Evolutionary conservation across 2,329 filamentous ascomycete genomes (phyloP).

Genomic region (Fusarium virguliforme): DNA sequence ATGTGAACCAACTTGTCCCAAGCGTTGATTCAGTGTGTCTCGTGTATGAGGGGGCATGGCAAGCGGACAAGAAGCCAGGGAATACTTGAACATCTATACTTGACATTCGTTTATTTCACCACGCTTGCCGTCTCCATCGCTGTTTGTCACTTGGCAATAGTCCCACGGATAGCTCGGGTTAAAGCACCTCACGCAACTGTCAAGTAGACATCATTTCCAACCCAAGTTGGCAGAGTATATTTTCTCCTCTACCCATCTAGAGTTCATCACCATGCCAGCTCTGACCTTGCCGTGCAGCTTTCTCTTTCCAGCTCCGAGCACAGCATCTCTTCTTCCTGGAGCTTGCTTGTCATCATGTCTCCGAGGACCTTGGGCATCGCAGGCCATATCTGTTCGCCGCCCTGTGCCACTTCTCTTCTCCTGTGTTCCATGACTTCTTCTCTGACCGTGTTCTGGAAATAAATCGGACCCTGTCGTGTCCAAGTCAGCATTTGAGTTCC

Average conservation of each 20-base stretch:
- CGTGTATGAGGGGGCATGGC: too few relatives aligned
- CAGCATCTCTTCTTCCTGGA: slow-evolving; percentile 49
- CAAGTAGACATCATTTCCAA: neutral
- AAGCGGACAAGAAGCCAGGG: too few relatives aligned
- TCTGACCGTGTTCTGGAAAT: slow-evolving; percentile 66
- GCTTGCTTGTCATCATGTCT: slow-evolving; percentile 49
- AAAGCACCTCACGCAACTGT: too few relatives aligned
- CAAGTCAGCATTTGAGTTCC: neutral
- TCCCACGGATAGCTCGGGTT: too few relatives aligned
- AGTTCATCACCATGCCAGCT: slow-evolving; percentile 37
- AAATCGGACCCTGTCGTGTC: slow-evolving; percentile 62
- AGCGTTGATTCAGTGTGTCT: neutral
- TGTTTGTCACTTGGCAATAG: too few relatives aligned
- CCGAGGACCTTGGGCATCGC: slow-evolving; percentile 50
- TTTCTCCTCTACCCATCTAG: neutral
- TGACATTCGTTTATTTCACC: too few relatives aligned
- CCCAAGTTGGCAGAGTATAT: neutral
- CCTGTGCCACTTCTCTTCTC: slow-evolving; percentile 60
- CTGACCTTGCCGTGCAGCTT: slow-evolving; percentile 28
- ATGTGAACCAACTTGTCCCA: neutral
- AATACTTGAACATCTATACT: too few relatives aligned
- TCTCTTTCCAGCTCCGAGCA: slow-evolving; percentile 48
- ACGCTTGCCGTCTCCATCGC: too few relatives aligned
- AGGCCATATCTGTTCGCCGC: slow-evolving; percentile 64
- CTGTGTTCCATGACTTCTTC: slow-evolving; percentile 63